Percentiles rank a stretch among this genome's conserved stretches.
These are phyloP conservation scores for Aspergillus sclerotioniger DNA, from an alignment of 495 filamentous ascomycete genomes.

Conservation along the genomic window DNA sequence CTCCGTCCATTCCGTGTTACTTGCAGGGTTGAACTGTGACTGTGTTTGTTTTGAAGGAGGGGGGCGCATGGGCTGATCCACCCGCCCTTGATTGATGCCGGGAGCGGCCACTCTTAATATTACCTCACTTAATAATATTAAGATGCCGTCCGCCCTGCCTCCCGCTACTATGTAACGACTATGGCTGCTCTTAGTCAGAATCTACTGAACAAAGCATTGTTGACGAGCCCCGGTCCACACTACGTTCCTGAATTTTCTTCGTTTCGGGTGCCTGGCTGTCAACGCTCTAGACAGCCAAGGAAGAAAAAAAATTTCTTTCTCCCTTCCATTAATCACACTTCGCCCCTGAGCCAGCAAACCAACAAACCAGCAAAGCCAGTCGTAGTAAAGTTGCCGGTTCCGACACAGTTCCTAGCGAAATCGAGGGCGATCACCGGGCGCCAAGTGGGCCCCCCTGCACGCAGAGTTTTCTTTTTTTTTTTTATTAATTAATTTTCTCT, in stretches of 20 bases:
- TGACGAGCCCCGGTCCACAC: not conserved
- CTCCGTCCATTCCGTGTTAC: not conserved
- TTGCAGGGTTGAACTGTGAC: not conserved
- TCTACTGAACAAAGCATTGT: not conserved
- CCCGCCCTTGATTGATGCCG: not conserved
- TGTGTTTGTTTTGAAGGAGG: not conserved
- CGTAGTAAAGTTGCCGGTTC: constrained; percentile 10
- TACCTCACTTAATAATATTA: not conserved
- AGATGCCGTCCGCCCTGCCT: not conserved
- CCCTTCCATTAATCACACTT: not conserved
- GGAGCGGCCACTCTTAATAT: not conserved
- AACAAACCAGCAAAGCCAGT: not conserved
- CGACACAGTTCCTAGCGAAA: not conserved
- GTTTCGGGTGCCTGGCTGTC: no score
- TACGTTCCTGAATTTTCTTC: not conserved
- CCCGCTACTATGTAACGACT: not conserved
- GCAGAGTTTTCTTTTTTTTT: constrained; percentile 3
- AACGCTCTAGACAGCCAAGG: not conserved
- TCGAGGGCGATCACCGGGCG: constrained; percentile 4
- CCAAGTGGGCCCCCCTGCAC: constrained; percentile 3
- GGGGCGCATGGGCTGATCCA: not conserved
- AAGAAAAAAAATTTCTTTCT: not conserved
- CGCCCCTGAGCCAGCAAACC: not conserved
- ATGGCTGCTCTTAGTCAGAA: not conserved
- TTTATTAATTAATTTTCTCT: not conserved